A percentile compares a stretch with the other conserved stretches of the same genome.
These are phyloP conservation scores for Spizellomyces sp. DNA, from an alignment of 192 early-diverging fungal species.

Conservation along the genomic window DNA sequence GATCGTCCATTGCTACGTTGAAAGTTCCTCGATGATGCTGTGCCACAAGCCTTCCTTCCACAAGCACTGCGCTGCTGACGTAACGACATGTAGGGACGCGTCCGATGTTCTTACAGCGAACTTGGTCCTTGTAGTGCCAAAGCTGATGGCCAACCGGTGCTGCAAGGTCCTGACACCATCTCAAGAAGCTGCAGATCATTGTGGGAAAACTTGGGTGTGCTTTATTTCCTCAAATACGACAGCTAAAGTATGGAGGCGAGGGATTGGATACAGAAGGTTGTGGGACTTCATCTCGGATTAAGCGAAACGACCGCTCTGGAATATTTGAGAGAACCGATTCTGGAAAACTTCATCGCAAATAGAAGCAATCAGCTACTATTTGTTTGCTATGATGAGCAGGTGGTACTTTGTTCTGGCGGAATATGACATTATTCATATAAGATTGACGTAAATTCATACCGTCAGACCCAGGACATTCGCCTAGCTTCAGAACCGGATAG, in stretches of 20 bases:
- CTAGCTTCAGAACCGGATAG: background rate
- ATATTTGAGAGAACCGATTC: slow-evolving; percentile 19
- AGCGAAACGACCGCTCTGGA: background rate
- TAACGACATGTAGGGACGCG: no score
- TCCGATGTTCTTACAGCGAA: no score
- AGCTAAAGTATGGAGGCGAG: slow-evolving; percentile 8
- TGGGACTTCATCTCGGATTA: slow-evolving; percentile 27
- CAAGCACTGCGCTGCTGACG: no score
- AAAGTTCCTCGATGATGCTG: no score
- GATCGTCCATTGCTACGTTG: no score
- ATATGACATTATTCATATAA: background rate
- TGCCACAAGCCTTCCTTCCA: no score
- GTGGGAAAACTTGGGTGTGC: no score
- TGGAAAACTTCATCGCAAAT: slow-evolving; percentile 27
- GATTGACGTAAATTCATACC: background rate
- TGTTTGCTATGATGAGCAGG: slow-evolving; percentile 29
- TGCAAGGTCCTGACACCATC: no score
- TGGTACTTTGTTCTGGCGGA: background rate
- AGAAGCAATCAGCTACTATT: slow-evolving; percentile 15
- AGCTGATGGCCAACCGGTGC: no score
- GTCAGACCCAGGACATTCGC: background rate
- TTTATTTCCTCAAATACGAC: no score
- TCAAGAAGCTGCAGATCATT: no score
- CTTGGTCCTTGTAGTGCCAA: no score
- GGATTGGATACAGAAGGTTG: slow-evolving; percentile 24